phyloP scores from a whole-genome alignment of 495 filamentous ascomycete species.

The Penicillium goetzii region DNA sequence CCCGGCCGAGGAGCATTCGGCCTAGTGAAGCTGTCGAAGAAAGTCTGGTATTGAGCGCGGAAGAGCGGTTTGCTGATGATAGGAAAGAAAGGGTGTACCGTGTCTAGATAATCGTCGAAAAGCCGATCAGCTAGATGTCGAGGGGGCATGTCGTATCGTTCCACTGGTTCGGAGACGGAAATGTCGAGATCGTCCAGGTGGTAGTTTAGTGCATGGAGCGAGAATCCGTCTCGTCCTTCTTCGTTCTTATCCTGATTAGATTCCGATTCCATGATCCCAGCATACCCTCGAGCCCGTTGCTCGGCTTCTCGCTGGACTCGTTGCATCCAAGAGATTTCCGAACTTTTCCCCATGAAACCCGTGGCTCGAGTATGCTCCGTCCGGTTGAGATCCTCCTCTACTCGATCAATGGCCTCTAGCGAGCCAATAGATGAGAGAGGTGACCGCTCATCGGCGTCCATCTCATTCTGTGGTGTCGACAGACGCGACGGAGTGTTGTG shows the following conservation, averaged over 20 bases:
- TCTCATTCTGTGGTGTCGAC: slow-evolving; percentile 14
- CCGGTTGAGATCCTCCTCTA: slow-evolving; percentile 58
- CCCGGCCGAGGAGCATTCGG: slow-evolving; percentile 21
- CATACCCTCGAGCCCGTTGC: slow-evolving; percentile 21
- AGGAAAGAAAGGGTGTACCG: slow-evolving; percentile 56
- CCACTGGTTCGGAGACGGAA: slow-evolving; percentile 40
- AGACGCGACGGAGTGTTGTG: slow-evolving; percentile 2
- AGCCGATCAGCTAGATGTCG: slow-evolving; percentile 52
- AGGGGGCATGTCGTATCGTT: slow-evolving; percentile 53
- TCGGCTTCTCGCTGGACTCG: slow-evolving; percentile 29
- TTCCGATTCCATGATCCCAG: slow-evolving; percentile 21
- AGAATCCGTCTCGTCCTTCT: slow-evolving; percentile 14
- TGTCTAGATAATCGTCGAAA: slow-evolving; percentile 51
- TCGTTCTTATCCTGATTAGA: slow-evolving; percentile 11
- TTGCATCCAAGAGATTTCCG: slow-evolving; percentile 61
- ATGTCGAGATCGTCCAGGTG: slow-evolving; percentile 58
- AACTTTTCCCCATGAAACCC: slow-evolving; percentile 62
- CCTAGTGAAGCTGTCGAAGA: slow-evolving; percentile 23
- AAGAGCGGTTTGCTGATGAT: slow-evolving; percentile 52
- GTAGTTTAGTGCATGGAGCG: slow-evolving; percentile 45
- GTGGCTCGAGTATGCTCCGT: slow-evolving; percentile 47
- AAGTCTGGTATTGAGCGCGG: slow-evolving; percentile 36
- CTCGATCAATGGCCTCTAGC: slow-evolving; percentile 53
- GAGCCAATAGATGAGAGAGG: slow-evolving; percentile 56
- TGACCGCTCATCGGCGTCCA: slow-evolving; percentile 2